Evolutionary conservation across 768 basidiomycete genomes (phyloP).

Genomic region (Mycena vulgaris): DNA sequence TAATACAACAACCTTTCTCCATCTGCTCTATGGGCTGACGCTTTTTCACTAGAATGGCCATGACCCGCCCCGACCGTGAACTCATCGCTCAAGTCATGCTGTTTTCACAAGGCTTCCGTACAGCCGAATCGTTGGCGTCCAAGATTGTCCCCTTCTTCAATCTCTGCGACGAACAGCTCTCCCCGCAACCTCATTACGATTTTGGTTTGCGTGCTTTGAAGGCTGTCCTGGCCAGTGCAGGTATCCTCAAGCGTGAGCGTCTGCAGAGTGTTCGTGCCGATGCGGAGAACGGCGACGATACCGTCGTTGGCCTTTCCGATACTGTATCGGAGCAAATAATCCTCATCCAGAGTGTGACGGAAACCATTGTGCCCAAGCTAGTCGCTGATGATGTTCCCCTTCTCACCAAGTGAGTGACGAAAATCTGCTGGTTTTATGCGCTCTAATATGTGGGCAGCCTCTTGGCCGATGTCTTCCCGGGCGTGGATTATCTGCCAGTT

Average conservation of each 20-base stretch:
- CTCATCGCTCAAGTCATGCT: constrained; percentile 99
- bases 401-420: constrained; percentile 80
- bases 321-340: constrained; percentile 92
- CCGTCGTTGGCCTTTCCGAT: constrained; percentile 74
- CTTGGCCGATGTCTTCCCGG: constrained; percentile 97
- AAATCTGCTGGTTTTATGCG: constrained; percentile 2
- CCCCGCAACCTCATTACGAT: constrained; percentile 98
- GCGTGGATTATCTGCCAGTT: constrained; percentile 91
- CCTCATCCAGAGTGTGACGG: constrained; percentile 97
- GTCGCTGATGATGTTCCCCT: constrained; percentile 98
- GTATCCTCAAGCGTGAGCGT: constrained; percentile 96
- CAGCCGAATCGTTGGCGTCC: constrained; percentile 96
- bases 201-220: constrained; percentile 98
- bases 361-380: constrained; percentile 98
- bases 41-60: constrained; percentile 83
- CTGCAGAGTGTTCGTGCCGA: constrained; percentile 66
- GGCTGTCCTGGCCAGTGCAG: constrained; percentile 95
- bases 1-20: constrained; percentile 55
- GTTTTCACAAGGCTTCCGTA: constrained; percentile 99
- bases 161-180: constrained; percentile 97
- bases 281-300: constrained; percentile 56
- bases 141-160: constrained; percentile 99
- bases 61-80: constrained; percentile 98
- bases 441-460: constrained; percentile 65
- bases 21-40: constrained; percentile 12